phyloP scores from a whole-genome alignment of 306 rosid genomes.

The Dryas drummondii region DNA sequence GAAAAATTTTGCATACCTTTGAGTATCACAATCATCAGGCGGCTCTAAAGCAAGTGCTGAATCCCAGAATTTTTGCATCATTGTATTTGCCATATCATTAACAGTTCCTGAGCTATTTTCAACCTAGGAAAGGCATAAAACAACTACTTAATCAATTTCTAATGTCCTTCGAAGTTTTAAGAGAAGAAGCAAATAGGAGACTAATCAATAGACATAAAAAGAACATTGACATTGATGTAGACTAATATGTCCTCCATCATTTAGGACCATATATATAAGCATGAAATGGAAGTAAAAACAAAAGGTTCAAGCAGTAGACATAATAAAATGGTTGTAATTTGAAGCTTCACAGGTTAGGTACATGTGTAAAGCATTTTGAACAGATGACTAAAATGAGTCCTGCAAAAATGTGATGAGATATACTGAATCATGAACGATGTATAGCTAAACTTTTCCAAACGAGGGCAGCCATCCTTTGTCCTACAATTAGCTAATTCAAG shows the following conservation, averaged over 20 bases:
- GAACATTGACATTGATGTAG: not conserved
- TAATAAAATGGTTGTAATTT: not conserved
- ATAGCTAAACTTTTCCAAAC: not conserved
- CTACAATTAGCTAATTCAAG: not conserved
- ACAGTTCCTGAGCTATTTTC: constrained; percentile 76
- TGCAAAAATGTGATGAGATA: not conserved
- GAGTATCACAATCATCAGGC: constrained; percentile 82
- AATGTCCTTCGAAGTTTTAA: not conserved
- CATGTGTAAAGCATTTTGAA: not conserved
- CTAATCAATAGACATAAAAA: not conserved
- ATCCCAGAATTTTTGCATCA: constrained; percentile 98
- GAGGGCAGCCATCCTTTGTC: not conserved
- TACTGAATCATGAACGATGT: not conserved
- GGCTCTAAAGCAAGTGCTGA: constrained; percentile 81
- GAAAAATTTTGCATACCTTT: constrained; percentile 45
- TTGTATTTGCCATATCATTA: constrained; percentile 75
- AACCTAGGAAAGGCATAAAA: constrained; percentile 41
- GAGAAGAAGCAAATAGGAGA: not conserved
- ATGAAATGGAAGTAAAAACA: not conserved
- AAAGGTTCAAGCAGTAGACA: not conserved
- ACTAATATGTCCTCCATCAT: not conserved
- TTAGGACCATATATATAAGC: not conserved
- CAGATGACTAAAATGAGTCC: not conserved
- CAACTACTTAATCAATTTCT: not conserved
- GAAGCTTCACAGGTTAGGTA: not conserved